Evolutionary conservation across 1,284 basidiomycete genomes (phyloP), one percentile per base, ranked within the genome.

Genomic region (Tremellales sp.): DNA sequence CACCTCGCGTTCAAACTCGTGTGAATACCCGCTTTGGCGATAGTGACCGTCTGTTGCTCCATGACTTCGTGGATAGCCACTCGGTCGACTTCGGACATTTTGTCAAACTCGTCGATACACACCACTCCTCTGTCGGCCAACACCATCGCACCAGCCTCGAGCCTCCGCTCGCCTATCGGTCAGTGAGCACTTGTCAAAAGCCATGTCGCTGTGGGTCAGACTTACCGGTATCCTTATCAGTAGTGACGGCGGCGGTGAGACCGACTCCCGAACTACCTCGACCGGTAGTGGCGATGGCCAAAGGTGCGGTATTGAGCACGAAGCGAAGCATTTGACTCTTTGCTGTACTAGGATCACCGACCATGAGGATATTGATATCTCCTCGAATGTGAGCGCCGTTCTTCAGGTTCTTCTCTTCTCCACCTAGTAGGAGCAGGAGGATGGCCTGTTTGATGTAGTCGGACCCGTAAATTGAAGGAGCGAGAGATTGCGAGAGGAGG

Each of bases 1-100:
- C 94, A 98, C 36, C 96, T 83, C 3, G 96, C 96, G 74, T 99
- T 99, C 60, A 99, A 80, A 64, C 88, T 93, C 1, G 96, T 98
- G 73, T 97, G 94, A 60, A 98, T 99, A 54, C 96, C 96, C 11
- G 96, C 96, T 70, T 99, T 98, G 52, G 96, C 96, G 60, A 99
- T 99, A 1, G 96, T 97, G 46, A 99, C 93, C 0, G 96, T 99
- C 73, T 97, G 94, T 73, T 96, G 91, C 73, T 98, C 94, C 96
- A 99, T 99, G 65, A 97, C 96, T 84, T 99, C 96, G 76, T 99
- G 96, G 62, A 99, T 99, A 25, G 96, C 94, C n/a, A 97, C 94
- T 61, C 96, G 84, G 76, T 99, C 94, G 58, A 97, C 82, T 64
- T 98, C 96, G 26, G 89, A 92, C 94, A 99, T 98, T 75, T 99